Evolutionary conservation across 2,329 filamentous ascomycete species (phyloP), one percentile per base, ranked within the genome.

Genomic region (Incumbomyces lentus): DNA sequence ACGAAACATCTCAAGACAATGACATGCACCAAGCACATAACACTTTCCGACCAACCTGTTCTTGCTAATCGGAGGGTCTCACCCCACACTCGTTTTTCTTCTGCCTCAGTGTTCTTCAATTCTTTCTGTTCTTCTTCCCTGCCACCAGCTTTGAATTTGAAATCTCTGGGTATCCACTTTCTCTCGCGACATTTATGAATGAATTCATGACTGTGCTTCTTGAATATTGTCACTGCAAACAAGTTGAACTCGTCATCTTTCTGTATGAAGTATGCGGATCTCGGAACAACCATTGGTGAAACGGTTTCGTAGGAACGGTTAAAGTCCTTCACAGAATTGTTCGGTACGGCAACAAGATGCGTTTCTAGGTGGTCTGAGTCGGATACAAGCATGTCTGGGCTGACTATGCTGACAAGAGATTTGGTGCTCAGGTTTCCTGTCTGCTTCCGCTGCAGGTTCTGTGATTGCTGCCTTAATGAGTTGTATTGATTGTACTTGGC

Each of bases 311-410:
- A 98, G 53, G 74, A 79, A 62, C 83, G 83, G 54, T 93, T 70
- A 61, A 95, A 98, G 33, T 96, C 90, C 64, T 93, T 95, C 59
- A 84, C 81, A 47, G 78, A 72, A 55, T 79, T 81, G 40, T 76
- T 79, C 2, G 92, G 92, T 7, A 98, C 86, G 16, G 86, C 92
- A 55, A 98, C 75, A 26, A 98, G 80, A 63, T 95, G 89, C 26
- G 92, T 95, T 69, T 95, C 88, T 58, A 98, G 81, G 68, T 95
- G 96, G 68, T 98, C 92, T 16, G 89, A 95, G 62, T 95, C 82
- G 40, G 46, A 50, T 53, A 95, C 78, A 36, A 95, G 76, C 49
- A 89, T 69, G 46, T 76, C 72, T 7, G 90, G 88, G 59, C 90
- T 77, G 58, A 98, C 83, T 52, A 96, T 79, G 11, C 87, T 81